These are phyloP conservation scores for Aphanomyces astaci DNA, from an alignment of 352 stramenopile genomes.

Conservation along the genomic window DNA sequence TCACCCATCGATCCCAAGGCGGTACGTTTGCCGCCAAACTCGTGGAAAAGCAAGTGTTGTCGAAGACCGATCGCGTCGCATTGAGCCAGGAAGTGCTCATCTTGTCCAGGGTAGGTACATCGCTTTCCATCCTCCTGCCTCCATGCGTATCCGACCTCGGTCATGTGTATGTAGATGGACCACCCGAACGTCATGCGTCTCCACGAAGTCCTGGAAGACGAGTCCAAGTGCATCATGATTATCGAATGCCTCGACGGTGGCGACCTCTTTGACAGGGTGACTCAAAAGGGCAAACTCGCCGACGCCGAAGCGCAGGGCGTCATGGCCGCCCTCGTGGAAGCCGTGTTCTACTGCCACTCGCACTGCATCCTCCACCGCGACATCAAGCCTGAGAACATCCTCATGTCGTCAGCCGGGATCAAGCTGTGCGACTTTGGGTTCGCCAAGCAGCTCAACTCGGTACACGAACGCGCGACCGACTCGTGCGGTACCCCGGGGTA, in stretches of 20 bases:
- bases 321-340: conserved; percentile 67
- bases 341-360: conserved; percentile 89
- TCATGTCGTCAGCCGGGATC: conserved; percentile 49
- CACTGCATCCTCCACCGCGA: conserved; percentile 81
- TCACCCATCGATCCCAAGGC: conserved; percentile 70
- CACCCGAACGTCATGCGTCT: conserved; percentile 87
- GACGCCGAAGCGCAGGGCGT: conserved; percentile 61
- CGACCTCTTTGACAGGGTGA: conserved; percentile 80
- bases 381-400: conserved; percentile 81
- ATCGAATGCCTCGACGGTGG: conserved; percentile 93
- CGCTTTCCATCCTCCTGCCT: neutral
- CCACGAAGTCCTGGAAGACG: conserved; percentile 91
- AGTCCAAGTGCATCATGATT: conserved; percentile 95
- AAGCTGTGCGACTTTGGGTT: conserved; percentile 86
- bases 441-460: conserved; percentile 53
- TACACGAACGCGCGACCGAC: conserved; percentile 57
- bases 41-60: conserved; percentile 71
- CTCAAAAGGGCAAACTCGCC: conserved; percentile 69
- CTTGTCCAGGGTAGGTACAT: neutral
- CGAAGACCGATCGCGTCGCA: conserved; percentile 56
- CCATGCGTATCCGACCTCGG: neutral
- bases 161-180: conserved; percentile 37
- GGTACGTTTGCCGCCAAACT: conserved; percentile 76
- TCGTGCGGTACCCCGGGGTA: conserved; percentile 81
- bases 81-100: conserved; percentile 57